A percentile compares a stretch with the other conserved stretches of the same genome.
Conservation (phyloP, 352 stramenopile species). For the Peronosclerospora sorghi region DNA sequence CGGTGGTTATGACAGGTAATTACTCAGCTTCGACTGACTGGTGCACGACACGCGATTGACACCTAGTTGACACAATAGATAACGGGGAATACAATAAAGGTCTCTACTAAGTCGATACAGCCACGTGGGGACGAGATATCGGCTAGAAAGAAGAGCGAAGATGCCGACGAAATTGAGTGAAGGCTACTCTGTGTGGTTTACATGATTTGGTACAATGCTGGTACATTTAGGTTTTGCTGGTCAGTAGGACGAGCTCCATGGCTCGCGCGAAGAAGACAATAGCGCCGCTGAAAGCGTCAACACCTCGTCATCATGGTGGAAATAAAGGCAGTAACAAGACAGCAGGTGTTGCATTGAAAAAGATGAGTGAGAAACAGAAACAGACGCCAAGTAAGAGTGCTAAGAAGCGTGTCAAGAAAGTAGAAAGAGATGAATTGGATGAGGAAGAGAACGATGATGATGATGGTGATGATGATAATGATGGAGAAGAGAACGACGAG, state of each 20-base stretch:
- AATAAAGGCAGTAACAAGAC: conserved; percentile 16
- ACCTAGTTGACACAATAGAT: conserved; percentile 1
- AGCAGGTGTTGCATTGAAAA: conserved; percentile 14
- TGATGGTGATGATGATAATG: conserved; percentile 11
- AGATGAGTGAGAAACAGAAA: conserved; percentile 16
- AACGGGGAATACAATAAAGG: conserved; percentile 1
- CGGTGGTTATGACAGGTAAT: conserved; percentile 1
- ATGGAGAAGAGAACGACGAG: conserved; percentile 21
- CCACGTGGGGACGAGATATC: too few relatives aligned
- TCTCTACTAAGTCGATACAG: too few relatives aligned
- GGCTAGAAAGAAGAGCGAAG: too few relatives aligned
- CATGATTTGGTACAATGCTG: conserved; percentile 3
- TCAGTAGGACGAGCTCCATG: conserved; percentile 17
- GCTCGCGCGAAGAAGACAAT: conserved; percentile 26
- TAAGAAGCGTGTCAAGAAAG: conserved; percentile 18
- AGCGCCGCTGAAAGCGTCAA: conserved; percentile 31
- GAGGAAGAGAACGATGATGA: not conserved
- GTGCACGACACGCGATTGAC: not conserved
- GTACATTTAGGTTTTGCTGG: conserved; percentile 23
- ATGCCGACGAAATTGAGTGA: not conserved
- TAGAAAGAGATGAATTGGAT: not conserved
- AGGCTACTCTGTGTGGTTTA: not conserved
- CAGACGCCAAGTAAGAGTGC: not conserved
- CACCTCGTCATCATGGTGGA: conserved; percentile 7
- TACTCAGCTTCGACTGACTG: conserved; percentile 6